These are phyloP conservation scores for Turnera subulata DNA, from an alignment of 345 rosid species.

Conservation along the genomic window DNA sequence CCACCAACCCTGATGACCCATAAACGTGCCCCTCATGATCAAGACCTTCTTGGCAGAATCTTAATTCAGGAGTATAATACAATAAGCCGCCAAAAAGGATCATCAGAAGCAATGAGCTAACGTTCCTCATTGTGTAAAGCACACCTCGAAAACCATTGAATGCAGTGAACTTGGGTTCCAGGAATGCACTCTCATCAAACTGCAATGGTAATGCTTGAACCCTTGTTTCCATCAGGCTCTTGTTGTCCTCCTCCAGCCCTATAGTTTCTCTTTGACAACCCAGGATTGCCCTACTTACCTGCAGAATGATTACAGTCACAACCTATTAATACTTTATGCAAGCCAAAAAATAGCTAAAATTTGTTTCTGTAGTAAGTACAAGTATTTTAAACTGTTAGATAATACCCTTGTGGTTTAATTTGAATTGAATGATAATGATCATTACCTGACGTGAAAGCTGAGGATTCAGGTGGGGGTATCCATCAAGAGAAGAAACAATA, in stretches of 20 bases:
- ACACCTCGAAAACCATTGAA: constrained; percentile 82
- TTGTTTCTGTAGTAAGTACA: no score
- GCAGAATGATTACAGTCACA: neutral
- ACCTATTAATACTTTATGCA: neutral
- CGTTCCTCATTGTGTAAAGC: constrained; percentile 68
- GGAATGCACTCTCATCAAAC: neutral
- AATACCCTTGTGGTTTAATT: no score
- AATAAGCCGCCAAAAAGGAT: constrained; percentile 59
- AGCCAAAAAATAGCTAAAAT: no score
- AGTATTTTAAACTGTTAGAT: no score
- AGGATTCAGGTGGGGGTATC: constrained; percentile 17
- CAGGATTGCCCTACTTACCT: constrained; percentile 41
- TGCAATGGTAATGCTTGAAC: constrained; percentile 6
- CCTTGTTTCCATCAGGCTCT: constrained; percentile 34
- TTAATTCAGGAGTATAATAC: constrained; percentile 40
- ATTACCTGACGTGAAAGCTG: constrained; percentile 48
- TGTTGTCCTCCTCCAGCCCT: constrained; percentile 44
- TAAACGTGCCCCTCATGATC: constrained; percentile 21
- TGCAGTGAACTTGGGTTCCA: constrained; percentile 36
- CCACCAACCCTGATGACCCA: constrained; percentile 47
- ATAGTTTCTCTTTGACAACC: constrained; percentile 42
- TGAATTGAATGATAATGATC: no score
- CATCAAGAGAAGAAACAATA: constrained; percentile 39
- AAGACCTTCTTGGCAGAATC: constrained; percentile 22
- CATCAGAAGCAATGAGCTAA: constrained; percentile 55